Conservation (phyloP, 2,329 filamentous ascomycete species). For the Pseudogymnoascus sp. region DNA sequence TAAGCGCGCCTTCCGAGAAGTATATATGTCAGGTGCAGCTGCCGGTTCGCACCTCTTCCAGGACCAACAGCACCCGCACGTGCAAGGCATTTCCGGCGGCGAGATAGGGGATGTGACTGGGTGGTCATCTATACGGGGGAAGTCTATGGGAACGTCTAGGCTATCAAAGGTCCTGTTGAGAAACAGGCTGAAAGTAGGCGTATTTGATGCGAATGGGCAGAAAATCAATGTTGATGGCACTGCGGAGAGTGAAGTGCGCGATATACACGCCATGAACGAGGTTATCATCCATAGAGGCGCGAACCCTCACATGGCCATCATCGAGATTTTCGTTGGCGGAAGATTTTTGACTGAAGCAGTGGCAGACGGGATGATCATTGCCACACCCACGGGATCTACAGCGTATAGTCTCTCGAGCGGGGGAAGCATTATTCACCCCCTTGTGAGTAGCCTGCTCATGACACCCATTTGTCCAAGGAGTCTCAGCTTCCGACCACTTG, state of each 20-base stretch:
- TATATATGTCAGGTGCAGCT: slow-evolving; percentile 70
- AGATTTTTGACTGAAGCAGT: slow-evolving; percentile 89
- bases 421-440: slow-evolving; percentile 86
- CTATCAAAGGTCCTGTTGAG: slow-evolving; percentile 76
- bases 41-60: slow-evolving; percentile 27
- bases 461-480: slow-evolving; percentile 92
- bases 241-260: slow-evolving; percentile 25
- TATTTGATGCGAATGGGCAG: slow-evolving; percentile 62
- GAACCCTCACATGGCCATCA: slow-evolving; percentile 80
- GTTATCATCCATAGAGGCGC: slow-evolving; percentile 86
- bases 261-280: slow-evolving; percentile 77
- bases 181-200: slow-evolving; percentile 75
- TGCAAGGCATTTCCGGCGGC: slow-evolving; percentile 14
- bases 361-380: slow-evolving; percentile 89
- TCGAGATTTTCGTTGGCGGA: slow-evolving; percentile 83
- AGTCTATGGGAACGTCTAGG: slow-evolving; percentile 67
- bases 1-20: slow-evolving; percentile 83
- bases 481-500: slow-evolving; percentile 82
- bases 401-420: slow-evolving; percentile 92
- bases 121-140: slow-evolving; percentile 70
- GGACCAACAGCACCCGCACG: slow-evolving; percentile 27
- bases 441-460: slow-evolving; percentile 78
- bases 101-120: slow-evolving; percentile 34
- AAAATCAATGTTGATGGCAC: slow-evolving; percentile 40
- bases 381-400: slow-evolving; percentile 88